Percentiles rank a stretch among this genome's conserved stretches.
These are phyloP conservation scores for Phytopythium montanum DNA, from an alignment of 352 stramenopile species.

Conservation along the genomic window DNA sequence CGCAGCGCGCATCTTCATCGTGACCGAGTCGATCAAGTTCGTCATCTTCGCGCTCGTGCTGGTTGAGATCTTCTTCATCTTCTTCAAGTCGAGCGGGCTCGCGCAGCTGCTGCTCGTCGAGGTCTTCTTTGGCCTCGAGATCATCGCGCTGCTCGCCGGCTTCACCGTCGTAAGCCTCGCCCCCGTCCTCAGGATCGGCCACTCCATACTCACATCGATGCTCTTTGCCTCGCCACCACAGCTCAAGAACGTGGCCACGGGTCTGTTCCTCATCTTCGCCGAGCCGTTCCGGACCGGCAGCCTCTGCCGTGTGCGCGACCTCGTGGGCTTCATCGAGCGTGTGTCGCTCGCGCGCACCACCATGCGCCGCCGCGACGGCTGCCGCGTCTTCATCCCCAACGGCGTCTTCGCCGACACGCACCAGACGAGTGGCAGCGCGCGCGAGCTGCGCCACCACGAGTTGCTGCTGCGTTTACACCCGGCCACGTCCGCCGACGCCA, in stretches of 20 bases:
- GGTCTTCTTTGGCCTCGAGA: slow-evolving; percentile 60
- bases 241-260: slow-evolving; percentile 80
- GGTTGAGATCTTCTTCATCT: slow-evolving; percentile 84
- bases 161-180: slow-evolving; percentile 54
- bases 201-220: neutral
- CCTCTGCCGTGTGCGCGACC: slow-evolving; percentile 41
- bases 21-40: slow-evolving; percentile 80
- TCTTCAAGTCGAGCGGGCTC: slow-evolving; percentile 61
- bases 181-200: neutral
- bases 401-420: slow-evolving; percentile 70
- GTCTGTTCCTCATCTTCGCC: slow-evolving; percentile 82
- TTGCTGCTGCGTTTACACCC: slow-evolving; percentile 41
- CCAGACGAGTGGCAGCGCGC: slow-evolving; percentile 56
- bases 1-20: slow-evolving; percentile 74
- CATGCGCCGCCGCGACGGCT: slow-evolving; percentile 60
- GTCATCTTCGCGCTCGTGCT: slow-evolving; percentile 66
- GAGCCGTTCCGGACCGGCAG: slow-evolving; percentile 77
- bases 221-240: slow-evolving; percentile 11
- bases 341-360: slow-evolving; percentile 75
- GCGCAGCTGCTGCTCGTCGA: slow-evolving; percentile 67
- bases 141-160: slow-evolving; percentile 49
- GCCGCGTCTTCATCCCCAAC: slow-evolving; percentile 76
- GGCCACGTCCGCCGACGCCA: slow-evolving; percentile 32
- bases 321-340: slow-evolving; percentile 66
- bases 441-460: slow-evolving; percentile 50